A percentile compares a stretch with the other conserved stretches of the same genome.
Evolutionary conservation across 495 filamentous ascomycete genomes (phyloP).

Genomic region (Xylaria flabelliformis): DNA sequence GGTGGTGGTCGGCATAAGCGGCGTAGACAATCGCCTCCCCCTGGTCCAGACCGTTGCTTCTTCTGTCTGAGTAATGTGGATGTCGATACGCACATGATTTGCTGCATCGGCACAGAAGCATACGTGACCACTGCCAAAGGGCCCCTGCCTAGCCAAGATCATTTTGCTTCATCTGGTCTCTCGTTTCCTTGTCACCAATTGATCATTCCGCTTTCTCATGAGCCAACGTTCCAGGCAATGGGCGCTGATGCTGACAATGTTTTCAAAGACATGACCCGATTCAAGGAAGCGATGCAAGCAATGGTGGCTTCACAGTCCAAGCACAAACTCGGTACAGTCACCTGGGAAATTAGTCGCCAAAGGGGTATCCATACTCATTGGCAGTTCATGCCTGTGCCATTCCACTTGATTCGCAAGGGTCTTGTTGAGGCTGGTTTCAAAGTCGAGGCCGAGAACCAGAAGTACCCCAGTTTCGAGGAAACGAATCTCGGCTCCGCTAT

Average conservation of each 20-base stretch:
- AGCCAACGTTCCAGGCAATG: constrained; percentile 56
- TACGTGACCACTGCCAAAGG: constrained; percentile 95
- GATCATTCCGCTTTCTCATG: constrained; percentile 84
- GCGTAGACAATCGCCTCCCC: constrained; percentile 59
- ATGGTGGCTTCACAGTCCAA: constrained; percentile 66
- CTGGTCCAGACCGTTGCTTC: constrained; percentile 82
- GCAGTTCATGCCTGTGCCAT: constrained; percentile 87
- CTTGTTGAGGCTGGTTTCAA: constrained; percentile 84
- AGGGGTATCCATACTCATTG: constrained; percentile 87
- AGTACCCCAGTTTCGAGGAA: constrained; percentile 64
- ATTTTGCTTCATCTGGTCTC: constrained; percentile 65
- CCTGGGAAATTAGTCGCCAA: constrained; percentile 84
- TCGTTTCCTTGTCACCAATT: constrained; percentile 86
- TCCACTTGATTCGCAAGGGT: constrained; percentile 65
- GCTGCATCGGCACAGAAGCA: constrained; percentile 79
- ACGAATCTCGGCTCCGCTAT: constrained; percentile 41
- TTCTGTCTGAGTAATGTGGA: constrained; percentile 90
- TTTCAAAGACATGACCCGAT: constrained; percentile 79
- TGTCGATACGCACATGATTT: constrained; percentile 84
- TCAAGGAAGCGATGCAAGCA: constrained; percentile 71
- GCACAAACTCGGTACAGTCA: constrained; percentile 75
- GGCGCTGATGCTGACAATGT: constrained; percentile 69
- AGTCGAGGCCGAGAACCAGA: constrained; percentile 78
- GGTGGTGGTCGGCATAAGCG: constrained; percentile 63
- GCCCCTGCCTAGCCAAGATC: constrained; percentile 72